Conservation (phyloP, 176 grass and related monocot species). For the sorghum (Sorghum bicolor) region DNA sequence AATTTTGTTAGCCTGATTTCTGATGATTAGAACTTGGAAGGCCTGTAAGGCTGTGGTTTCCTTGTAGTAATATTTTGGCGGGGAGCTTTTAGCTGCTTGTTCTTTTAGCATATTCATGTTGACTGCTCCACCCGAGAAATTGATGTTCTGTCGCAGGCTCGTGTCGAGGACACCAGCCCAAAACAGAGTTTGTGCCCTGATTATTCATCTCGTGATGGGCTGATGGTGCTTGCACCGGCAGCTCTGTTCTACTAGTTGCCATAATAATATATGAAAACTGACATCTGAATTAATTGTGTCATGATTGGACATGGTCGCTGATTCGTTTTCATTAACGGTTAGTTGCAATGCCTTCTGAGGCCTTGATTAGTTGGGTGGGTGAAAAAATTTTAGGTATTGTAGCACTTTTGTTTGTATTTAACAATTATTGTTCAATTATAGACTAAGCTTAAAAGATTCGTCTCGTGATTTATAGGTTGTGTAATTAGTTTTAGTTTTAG, state of each 20-base stretch:
- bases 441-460: no score
- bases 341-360: no score
- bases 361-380: no score
- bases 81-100: not conserved
- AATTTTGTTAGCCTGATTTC: constrained; percentile 24
- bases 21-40: not conserved
- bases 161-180: not conserved
- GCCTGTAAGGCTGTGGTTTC: not conserved
- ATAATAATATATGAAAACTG: not conserved
- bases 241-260: not conserved
- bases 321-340: no score
- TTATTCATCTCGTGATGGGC: not conserved
- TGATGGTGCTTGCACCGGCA: not conserved
- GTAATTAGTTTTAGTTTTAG: no score
- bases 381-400: no score
- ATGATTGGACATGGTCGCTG: no score
- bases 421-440: no score
- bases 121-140: not conserved
- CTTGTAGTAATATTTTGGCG: not conserved
- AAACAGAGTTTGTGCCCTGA: not conserved
- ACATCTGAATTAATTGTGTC: not conserved
- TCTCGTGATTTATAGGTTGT: no score
- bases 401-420: no score
- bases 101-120: not conserved
- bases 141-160: not conserved